These are phyloP conservation scores for Nicotiana rustica DNA, from an alignment of 305 asterid genomes.

Conservation along the genomic window DNA sequence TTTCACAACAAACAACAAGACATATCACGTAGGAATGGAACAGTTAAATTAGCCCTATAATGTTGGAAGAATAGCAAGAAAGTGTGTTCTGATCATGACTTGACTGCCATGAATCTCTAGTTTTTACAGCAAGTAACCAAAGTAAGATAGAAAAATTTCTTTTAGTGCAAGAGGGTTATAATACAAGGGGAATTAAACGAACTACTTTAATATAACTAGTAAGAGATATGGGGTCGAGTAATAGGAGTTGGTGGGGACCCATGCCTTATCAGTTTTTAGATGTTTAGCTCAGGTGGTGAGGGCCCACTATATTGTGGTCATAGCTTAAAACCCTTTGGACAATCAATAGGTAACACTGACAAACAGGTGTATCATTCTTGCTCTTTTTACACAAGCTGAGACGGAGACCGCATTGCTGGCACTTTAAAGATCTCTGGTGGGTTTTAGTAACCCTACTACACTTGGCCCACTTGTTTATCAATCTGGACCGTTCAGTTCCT, in stretches of 20 bases:
- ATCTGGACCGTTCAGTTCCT: conserved; percentile 54
- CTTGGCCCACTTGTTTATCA: conserved; percentile 46
- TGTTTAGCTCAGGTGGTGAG: conserved; percentile 67
- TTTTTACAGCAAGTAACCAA: not conserved
- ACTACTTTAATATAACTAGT: too few relatives aligned
- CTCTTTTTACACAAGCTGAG: conserved; percentile 30
- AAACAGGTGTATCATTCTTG: conserved; percentile 54
- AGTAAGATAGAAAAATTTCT: not conserved
- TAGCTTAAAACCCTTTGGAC: conserved; percentile 46
- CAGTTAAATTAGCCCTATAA: conserved; percentile 17
- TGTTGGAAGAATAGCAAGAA: conserved; percentile 30
- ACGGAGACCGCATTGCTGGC: conserved; percentile 55
- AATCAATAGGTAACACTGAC: conserved; percentile 39
- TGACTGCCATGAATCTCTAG: conserved; percentile 17
- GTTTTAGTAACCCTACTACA: conserved; percentile 54
- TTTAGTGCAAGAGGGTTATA: not conserved
- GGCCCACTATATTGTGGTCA: conserved; percentile 59
- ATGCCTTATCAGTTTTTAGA: conserved; percentile 74
- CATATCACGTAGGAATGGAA: conserved; percentile 1
- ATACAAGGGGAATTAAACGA: not conserved
- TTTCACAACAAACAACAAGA: not conserved
- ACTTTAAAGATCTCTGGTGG: conserved; percentile 74
- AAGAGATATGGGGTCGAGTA: conserved; percentile 51
- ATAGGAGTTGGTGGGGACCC: conserved; percentile 67
- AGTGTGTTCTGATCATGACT: not conserved